Percentiles rank a stretch among this genome's conserved stretches.
phyloP scores from a whole-genome alignment of 352 stramenopile genomes.

The Phytopythium vexans region DNA sequence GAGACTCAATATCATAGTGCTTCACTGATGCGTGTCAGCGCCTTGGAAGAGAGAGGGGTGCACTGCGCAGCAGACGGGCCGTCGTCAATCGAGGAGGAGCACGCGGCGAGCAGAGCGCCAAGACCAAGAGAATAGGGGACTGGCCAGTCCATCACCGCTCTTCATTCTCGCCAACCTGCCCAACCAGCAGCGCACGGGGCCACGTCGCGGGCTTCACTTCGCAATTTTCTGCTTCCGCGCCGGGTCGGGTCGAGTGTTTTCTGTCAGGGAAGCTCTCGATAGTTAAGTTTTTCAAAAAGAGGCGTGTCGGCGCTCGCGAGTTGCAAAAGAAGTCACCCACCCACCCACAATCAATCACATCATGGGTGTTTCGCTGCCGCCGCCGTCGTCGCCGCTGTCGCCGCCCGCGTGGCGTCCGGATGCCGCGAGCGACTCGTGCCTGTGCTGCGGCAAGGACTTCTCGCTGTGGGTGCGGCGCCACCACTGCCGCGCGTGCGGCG shows the following conservation, averaged over 20 bases:
- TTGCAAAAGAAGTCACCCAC: neutral
- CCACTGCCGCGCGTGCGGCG: slow-evolving; percentile 75
- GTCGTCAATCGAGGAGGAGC: slow-evolving; percentile 5
- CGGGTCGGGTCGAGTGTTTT: neutral
- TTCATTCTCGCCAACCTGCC: no score
- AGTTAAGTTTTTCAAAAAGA: no score
- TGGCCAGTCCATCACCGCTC: no score
- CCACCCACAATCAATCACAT: neutral
- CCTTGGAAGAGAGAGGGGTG: neutral
- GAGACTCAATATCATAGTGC: no score
- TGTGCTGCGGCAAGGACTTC: slow-evolving; percentile 67
- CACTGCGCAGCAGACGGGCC: neutral
- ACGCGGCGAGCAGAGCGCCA: neutral
- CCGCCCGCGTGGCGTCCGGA: slow-evolving; percentile 67
- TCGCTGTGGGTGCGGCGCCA: slow-evolving; percentile 67
- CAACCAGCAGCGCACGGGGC: neutral
- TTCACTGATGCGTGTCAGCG: neutral
- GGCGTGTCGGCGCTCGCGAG: neutral
- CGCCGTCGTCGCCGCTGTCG: neutral
- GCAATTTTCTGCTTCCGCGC: neutral
- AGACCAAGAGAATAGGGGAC: no score
- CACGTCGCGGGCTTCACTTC: slow-evolving; percentile 1
- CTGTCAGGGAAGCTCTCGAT: no score
- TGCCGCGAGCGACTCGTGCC: slow-evolving; percentile 59
- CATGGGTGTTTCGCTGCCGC: slow-evolving; percentile 1